Evolutionary conservation across 176 grass and related monocot species (phyloP).

Genomic region (Oryza nivara): DNA sequence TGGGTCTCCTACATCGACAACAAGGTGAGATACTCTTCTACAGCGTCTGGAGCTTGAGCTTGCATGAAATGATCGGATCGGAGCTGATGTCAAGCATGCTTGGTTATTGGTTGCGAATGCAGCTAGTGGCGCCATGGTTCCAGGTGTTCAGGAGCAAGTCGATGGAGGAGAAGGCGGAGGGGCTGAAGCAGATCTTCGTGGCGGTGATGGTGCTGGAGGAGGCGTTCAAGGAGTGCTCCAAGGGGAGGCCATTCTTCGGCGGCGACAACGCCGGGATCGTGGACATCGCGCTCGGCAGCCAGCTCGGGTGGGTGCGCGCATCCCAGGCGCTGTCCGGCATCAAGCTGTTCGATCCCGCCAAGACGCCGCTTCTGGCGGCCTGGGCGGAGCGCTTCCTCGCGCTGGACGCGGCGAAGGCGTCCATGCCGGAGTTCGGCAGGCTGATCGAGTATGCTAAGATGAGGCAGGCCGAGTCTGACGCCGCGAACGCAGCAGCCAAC

Average conservation of each 20-base stretch:
- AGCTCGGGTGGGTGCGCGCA: background rate
- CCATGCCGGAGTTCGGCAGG: constrained; percentile 2
- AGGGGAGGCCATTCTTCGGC: constrained; percentile 54
- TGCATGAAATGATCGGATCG: background rate
- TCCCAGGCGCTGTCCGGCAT: background rate
- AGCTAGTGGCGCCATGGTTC: constrained; percentile 3
- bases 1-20: constrained; percentile 66
- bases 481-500: background rate
- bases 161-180: constrained; percentile 39
- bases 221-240: constrained; percentile 37
- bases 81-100: background rate
- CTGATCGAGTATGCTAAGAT: constrained; percentile 21
- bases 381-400: constrained; percentile 37
- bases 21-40: constrained; percentile 39
- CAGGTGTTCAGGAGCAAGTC: constrained; percentile 17
- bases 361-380: constrained; percentile 26
- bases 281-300: constrained; percentile 42
- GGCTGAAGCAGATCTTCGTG: background rate
- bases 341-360: constrained; percentile 33
- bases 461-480: background rate
- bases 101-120: background rate
- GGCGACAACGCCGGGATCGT: constrained; percentile 46
- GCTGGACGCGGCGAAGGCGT: constrained; percentile 29
- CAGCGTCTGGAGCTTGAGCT: background rate
- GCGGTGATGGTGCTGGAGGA: constrained; percentile 30